These are phyloP conservation scores for Gleditsia sinensis DNA, from an alignment of 306 rosid genomes.

Conservation along the genomic window DNA sequence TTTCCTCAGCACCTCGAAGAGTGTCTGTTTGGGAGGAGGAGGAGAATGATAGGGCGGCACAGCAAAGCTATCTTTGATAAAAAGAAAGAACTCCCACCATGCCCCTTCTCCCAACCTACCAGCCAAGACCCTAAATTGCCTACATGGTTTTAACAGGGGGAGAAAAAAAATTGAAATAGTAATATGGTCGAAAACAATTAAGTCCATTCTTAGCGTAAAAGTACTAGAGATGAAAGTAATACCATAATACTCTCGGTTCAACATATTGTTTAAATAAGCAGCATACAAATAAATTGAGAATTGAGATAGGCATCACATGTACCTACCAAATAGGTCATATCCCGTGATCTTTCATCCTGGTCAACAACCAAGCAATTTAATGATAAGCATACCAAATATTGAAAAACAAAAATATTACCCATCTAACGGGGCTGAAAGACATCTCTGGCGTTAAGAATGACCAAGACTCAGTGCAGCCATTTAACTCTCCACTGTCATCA, in stretches of 20 bases:
- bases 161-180: too few species aligned
- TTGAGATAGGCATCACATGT: slow-evolving; percentile 25
- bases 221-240: not conserved
- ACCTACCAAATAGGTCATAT: slow-evolving; percentile 15
- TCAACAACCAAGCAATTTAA: slow-evolving; percentile 37
- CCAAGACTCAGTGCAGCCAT: slow-evolving; percentile 34
- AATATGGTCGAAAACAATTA: not conserved
- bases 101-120: not conserved
- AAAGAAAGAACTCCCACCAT: not conserved
- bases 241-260: slow-evolving; percentile 32
- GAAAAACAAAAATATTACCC: slow-evolving; percentile 26
- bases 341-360: slow-evolving; percentile 40
- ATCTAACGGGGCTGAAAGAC: slow-evolving; percentile 22
- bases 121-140: too few species aligned
- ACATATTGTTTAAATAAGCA: slow-evolving; percentile 20
- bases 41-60: not conserved
- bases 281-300: slow-evolving; percentile 17
- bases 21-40: too few species aligned
- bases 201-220: too few species aligned
- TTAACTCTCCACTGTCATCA: slow-evolving; percentile 22
- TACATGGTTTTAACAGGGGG: too few species aligned
- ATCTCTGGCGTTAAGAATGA: slow-evolving; percentile 44
- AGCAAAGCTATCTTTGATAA: not conserved
- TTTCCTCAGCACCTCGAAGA: too few species aligned
- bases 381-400: not conserved